Evolutionary conservation across 2,329 filamentous ascomycete genomes (phyloP), one percentile per base, ranked within the genome.

Genomic region (Colletotrichum orbiculare): DNA sequence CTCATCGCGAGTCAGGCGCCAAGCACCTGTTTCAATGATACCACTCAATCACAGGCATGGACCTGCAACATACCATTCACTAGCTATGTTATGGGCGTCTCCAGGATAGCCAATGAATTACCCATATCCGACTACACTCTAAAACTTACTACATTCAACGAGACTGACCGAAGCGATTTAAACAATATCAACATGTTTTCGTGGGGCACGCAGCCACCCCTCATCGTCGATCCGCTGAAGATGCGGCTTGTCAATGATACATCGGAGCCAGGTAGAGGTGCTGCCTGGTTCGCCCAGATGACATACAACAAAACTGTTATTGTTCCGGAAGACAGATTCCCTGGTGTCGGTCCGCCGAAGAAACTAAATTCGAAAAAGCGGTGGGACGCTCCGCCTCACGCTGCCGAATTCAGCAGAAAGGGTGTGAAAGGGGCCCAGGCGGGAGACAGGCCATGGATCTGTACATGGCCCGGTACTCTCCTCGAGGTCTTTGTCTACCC

Each of bases 401-500:
- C 67, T 11, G 69, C 64, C 8, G 74, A 77, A 25, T 76, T 78
- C 54, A 76, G 79, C 60, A 74, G 77, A 11, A 82, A 81, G 60
- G 74, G 73, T 0, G 59, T 79, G 6, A 59, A 68, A 3, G 72
- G 73, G 10, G 77, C 78, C 1, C 72, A 79, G 64, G 72, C 74
- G 0, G 86, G 85, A 2, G 85, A 87, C 50, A 83, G 76, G 62
- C 82, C 83, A 1, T 89, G 86, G 86, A 79, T 88, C 25, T 89
- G 86, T 71, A 83, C 78, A 2, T 89, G 86, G 86, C 83, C 85
- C 2, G 77, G 81, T 35, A 87, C 85, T 1, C 77, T 80, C 3
- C 76, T 88, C 6, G 85, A 88, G 55, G 73, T 87, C 4, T 87
- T 87, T 68, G 84, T 89, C 45, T 89, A 87, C 67, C 79, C 85